phyloP scores from a whole-genome alignment of 805 yeast species.

The Millerago galiae region DNA sequence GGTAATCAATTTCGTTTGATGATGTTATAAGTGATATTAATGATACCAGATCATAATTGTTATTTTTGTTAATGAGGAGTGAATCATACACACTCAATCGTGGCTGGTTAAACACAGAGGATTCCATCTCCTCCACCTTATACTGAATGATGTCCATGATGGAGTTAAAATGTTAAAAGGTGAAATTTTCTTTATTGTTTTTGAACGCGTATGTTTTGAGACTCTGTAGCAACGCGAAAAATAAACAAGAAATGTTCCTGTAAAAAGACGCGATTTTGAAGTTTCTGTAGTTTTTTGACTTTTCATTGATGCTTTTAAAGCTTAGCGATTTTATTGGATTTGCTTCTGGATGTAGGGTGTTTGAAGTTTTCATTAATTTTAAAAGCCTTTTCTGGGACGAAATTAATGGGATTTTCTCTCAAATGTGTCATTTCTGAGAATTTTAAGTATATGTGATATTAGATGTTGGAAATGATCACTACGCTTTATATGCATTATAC shows the following conservation, averaged over 20 bases:
- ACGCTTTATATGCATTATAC: too few species aligned
- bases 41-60: slow-evolving; percentile 7
- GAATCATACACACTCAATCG: slow-evolving; percentile 1
- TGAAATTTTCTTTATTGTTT: not conserved
- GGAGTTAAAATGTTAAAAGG: not conserved
- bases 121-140: not conserved
- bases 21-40: slow-evolving; percentile 19
- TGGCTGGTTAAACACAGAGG: slow-evolving; percentile 7
- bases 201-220: not conserved
- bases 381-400: too few species aligned
- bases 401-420: too few species aligned
- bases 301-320: too few species aligned
- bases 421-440: too few species aligned
- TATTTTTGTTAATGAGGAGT: not conserved
- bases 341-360: too few species aligned
- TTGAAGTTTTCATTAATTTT: too few species aligned
- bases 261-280: not conserved
- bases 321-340: too few species aligned
- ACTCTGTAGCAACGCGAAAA: not conserved
- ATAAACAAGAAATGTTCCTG: not conserved
- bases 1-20: slow-evolving; percentile 51
- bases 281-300: too few species aligned
- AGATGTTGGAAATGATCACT: too few species aligned
- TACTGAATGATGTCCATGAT: slow-evolving; percentile 10
- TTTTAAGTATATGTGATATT: too few species aligned